Evolutionary conservation across 495 filamentous ascomycete species (phyloP), one percentile per base, ranked within the genome.

Genomic region (Penicillium paradoxum): DNA sequence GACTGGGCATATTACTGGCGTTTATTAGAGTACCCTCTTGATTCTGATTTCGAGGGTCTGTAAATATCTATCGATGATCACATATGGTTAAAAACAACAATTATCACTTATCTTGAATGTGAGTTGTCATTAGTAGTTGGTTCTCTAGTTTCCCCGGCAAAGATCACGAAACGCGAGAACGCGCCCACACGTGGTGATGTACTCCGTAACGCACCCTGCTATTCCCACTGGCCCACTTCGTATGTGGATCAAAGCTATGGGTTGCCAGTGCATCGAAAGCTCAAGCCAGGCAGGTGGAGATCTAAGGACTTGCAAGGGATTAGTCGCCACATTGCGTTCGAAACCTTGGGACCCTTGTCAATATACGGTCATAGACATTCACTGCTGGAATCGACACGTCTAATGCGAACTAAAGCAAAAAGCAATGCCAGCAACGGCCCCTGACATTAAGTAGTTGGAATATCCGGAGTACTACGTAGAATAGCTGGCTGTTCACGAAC

Each of bases 211-310:
- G 3, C 7, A 2, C 46, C 33, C 32, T 44, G n/a, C 3, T 36
- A 17, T 13, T 17, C 30, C 32, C 30, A 24, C 18, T 32, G 10
- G 25, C 3, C 25, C 9, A 32, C 29, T 11, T 22, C 38, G 13
- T 53, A 45, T 39, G 41, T 46, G 51, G 49, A 32, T 32, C 29
- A 11, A 6, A 32, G 29, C 10, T 32, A 32, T 32, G 27, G 32
- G 50, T 45, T 51, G 39, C 50, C 17, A 6, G 32, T 37, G 50
- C 30, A 53, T 11, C 41, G 22, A 47, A 17, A 50, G 15, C 47
- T 40, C 37, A 33, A 50, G 33, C 37, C n/a, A 51, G 46, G 50
- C 57, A 41, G 54, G 58, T 58, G 59, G 56, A 52, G 51, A 24
- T 22, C 27, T 43, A 14, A 22, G 9, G 11, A 42, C 27, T 42